phyloP scores from a whole-genome alignment of 345 rosid species.

The Psidium guajava region DNA sequence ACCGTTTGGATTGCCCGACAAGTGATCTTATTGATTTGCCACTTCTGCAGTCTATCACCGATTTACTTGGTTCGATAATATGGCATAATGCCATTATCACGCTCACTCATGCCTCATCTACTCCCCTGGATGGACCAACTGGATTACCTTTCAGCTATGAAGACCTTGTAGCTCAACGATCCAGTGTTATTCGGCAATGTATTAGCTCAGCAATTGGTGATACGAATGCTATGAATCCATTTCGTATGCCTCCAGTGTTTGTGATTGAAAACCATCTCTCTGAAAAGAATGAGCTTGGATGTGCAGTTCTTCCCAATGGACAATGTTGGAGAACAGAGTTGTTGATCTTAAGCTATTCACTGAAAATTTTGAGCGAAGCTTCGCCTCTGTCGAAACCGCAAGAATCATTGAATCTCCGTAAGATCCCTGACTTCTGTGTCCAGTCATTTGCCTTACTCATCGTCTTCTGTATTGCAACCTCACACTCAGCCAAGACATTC shows the following conservation, averaged over 20 bases:
- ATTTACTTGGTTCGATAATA: slow-evolving; percentile 37
- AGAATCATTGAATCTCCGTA: slow-evolving; percentile 6
- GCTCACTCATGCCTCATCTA: slow-evolving; percentile 58
- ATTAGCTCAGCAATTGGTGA: slow-evolving; percentile 44
- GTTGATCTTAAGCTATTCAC: slow-evolving; percentile 43
- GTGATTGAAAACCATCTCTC: slow-evolving; percentile 48
- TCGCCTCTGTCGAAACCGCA: slow-evolving; percentile 12
- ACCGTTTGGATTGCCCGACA: slow-evolving; percentile 43
- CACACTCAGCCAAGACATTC: neutral
- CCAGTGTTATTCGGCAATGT: slow-evolving; percentile 28
- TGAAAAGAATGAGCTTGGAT: slow-evolving; percentile 13
- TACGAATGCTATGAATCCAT: slow-evolving; percentile 21
- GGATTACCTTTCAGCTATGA: slow-evolving; percentile 35
- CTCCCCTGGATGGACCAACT: slow-evolving; percentile 38
- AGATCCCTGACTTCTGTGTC: neutral
- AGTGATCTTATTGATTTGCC: slow-evolving; percentile 29
- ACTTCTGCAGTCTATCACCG: slow-evolving; percentile 31
- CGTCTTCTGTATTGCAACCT: neutral
- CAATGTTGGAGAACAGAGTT: slow-evolving; percentile 48
- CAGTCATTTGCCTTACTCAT: neutral
- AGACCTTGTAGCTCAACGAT: slow-evolving; percentile 33
- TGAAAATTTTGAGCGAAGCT: slow-evolving; percentile 41
- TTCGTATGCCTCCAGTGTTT: slow-evolving; percentile 34
- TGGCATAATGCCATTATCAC: slow-evolving; percentile 52
- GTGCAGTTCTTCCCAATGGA: slow-evolving; percentile 26